phyloP scores from a whole-genome alignment of 192 early-diverging fungal genomes.

The Coemansia sp. region DNA sequence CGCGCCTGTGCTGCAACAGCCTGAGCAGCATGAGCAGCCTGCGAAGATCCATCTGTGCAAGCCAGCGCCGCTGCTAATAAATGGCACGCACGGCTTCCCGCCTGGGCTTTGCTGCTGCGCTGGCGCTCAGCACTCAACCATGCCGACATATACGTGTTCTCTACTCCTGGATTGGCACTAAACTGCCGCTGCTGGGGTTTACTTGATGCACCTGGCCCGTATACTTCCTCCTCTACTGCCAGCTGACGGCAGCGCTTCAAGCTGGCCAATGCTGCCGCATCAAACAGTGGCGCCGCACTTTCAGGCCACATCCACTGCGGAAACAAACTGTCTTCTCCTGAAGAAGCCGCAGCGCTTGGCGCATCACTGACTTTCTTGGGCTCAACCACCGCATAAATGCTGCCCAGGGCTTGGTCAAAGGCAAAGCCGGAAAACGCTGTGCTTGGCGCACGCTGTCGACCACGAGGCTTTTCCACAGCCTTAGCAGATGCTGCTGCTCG shows the following conservation, averaged over 20 bases:
- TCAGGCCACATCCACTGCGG: slow-evolving; percentile 41
- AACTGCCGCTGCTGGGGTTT: slow-evolving; percentile 11
- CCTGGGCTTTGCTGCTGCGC: neutral
- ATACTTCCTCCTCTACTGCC: slow-evolving; percentile 8
- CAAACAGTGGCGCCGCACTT: slow-evolving; percentile 20
- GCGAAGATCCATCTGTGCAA: neutral
- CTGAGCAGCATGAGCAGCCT: neutral
- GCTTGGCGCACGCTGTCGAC: neutral
- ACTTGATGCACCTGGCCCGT: neutral
- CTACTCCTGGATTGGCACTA: slow-evolving; percentile 36
- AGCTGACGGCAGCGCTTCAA: slow-evolving; percentile 12
- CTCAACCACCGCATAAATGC: slow-evolving; percentile 26
- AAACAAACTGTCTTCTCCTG: slow-evolving; percentile 3
- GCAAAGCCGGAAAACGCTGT: slow-evolving; percentile 36
- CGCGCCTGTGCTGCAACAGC: slow-evolving; percentile 1
- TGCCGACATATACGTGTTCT: slow-evolving; percentile 29
- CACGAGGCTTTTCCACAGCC: neutral
- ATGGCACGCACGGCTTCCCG: neutral
- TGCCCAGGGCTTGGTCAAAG: slow-evolving; percentile 24
- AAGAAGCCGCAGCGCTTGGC: neutral
- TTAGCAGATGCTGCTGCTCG: slow-evolving; percentile 2
- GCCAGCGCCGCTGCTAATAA: slow-evolving; percentile 19
- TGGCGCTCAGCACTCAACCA: slow-evolving; percentile 27
- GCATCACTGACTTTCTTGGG: slow-evolving; percentile 10
- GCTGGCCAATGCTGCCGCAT: slow-evolving; percentile 25